Evolutionary conservation across 2,329 filamentous ascomycete species (phyloP).

Genomic region (Colletotrichum aenigma): DNA sequence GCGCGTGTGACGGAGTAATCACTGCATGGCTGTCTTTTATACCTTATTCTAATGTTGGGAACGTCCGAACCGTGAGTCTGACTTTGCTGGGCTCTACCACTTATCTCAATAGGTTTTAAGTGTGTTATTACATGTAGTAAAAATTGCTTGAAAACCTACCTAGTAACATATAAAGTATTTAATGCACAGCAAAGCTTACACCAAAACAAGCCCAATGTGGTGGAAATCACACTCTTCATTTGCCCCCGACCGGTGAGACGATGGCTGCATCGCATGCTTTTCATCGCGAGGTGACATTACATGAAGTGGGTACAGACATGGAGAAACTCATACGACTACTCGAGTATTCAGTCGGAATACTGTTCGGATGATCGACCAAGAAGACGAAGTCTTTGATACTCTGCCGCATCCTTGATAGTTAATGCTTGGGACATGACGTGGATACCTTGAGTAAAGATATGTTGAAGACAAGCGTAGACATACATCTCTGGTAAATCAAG

Average conservation of each 20-base stretch:
- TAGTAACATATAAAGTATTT: too few relatives aligned
- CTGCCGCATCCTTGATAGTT: not conserved
- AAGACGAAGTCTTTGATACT: too few relatives aligned
- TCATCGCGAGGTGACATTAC: too few relatives aligned
- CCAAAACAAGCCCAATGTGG: not conserved
- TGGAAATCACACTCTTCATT: not conserved
- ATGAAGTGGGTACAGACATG: too few relatives aligned
- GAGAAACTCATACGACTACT: not conserved
- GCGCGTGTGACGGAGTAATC: not conserved
- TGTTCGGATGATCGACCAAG: not conserved
- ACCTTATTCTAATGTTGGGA: not conserved
- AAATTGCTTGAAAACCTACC: fast-evolving
- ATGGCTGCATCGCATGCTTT: too few relatives aligned
- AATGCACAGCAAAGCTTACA: too few relatives aligned
- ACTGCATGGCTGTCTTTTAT: not conserved
- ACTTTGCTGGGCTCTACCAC: not conserved
- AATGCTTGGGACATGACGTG: not conserved
- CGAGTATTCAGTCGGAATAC: not conserved
- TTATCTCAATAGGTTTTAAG: fast-evolving
- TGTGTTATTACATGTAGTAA: fast-evolving
- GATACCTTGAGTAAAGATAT: too few relatives aligned
- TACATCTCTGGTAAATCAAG: too few relatives aligned
- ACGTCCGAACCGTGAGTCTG: not conserved
- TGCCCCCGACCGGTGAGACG: too few relatives aligned
- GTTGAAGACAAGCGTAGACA: too few relatives aligned